Percentiles rank a stretch among this genome's conserved stretches.
Conservation (phyloP, 2,329 filamentous ascomycete species). For the Grosmannia penicillata region DNA sequence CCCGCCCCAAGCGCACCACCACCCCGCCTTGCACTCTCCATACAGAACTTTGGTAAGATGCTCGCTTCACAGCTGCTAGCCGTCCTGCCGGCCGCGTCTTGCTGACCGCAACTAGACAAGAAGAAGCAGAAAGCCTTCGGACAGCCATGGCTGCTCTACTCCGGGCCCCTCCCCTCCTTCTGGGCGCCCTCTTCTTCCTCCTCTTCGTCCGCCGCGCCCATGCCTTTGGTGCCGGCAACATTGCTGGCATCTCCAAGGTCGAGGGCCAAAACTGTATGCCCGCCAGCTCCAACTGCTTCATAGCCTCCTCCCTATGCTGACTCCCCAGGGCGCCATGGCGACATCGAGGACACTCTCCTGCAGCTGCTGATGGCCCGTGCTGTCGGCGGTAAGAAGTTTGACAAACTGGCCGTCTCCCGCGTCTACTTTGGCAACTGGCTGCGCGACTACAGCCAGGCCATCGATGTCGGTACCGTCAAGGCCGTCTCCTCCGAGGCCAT, state of each 20-base stretch:
- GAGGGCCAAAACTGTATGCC: conserved; percentile 67
- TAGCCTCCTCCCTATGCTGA: background rate
- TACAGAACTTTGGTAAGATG: no score
- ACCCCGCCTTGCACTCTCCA: no score
- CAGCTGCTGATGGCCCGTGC: conserved; percentile 49
- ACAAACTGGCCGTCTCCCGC: conserved; percentile 72
- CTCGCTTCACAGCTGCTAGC: no score
- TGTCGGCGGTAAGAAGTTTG: conserved; percentile 64
- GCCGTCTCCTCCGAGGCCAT: conserved; percentile 83
- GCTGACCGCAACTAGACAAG: no score
- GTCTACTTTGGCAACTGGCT: conserved; percentile 98
- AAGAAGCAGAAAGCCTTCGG: background rate
- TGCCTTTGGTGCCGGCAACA: conserved; percentile 82
- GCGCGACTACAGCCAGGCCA: conserved; percentile 81
- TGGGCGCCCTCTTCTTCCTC: conserved; percentile 47
- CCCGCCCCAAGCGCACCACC: no score
- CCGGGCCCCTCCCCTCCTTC: conserved; percentile 32
- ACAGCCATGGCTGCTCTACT: conserved; percentile 30
- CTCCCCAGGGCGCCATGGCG: conserved; percentile 58
- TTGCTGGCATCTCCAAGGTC: conserved; percentile 64
- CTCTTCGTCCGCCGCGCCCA: conserved; percentile 52
- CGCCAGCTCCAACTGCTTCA: no score
- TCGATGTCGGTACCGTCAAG: conserved; percentile 87
- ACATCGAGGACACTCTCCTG: conserved; percentile 84
- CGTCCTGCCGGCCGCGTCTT: no score